phyloP scores from a whole-genome alignment of 2,329 filamentous ascomycete genomes.

The Cladosporium sp. region DNA sequence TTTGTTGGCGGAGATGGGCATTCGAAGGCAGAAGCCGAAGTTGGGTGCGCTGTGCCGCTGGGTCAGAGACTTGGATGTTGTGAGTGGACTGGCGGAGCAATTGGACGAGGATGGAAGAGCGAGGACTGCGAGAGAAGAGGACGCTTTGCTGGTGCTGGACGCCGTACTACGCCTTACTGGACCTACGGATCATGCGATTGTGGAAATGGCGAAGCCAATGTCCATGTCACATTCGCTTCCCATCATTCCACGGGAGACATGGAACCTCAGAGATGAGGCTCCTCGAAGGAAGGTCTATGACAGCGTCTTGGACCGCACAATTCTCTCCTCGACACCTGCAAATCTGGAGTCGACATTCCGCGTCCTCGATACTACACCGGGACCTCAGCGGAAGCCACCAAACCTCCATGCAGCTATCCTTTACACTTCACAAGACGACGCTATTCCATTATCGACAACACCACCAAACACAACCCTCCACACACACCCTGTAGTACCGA shows the following conservation, averaged over 20 bases:
- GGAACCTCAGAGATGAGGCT: slow-evolving; percentile 52
- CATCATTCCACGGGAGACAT: slow-evolving; percentile 56
- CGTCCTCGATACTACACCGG: slow-evolving; percentile 58
- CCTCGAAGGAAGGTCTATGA: slow-evolving; percentile 46
- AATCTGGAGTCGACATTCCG: slow-evolving; percentile 42
- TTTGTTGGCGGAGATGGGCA: slow-evolving; percentile 64
- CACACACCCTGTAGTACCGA: slow-evolving; percentile 58
- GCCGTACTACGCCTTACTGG: slow-evolving; percentile 60
- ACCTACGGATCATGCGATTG: slow-evolving; percentile 45
- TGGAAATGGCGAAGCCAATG: slow-evolving; percentile 26
- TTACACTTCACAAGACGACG: slow-evolving; percentile 55
- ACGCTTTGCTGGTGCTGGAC: slow-evolving; percentile 59
- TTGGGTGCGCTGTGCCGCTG: slow-evolving; percentile 66
- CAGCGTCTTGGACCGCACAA: slow-evolving; percentile 55
- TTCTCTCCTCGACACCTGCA: slow-evolving; percentile 41
- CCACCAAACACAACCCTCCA: slow-evolving; percentile 49
- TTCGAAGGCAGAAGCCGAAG: slow-evolving; percentile 61
- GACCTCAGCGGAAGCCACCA: slow-evolving; percentile 58
- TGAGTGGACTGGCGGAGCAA: slow-evolving; percentile 59
- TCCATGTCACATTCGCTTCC: slow-evolving; percentile 34
- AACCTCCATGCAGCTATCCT: slow-evolving; percentile 64
- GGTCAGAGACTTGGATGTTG: slow-evolving; percentile 66
- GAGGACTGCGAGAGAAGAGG: slow-evolving; percentile 46
- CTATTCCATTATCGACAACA: slow-evolving; percentile 46
- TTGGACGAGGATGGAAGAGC: slow-evolving; percentile 40